Percentiles rank a stretch among this genome's conserved stretches.
phyloP scores from a whole-genome alignment of 1,284 basidiomycete genomes.

The Ganoderma lingzhi region DNA sequence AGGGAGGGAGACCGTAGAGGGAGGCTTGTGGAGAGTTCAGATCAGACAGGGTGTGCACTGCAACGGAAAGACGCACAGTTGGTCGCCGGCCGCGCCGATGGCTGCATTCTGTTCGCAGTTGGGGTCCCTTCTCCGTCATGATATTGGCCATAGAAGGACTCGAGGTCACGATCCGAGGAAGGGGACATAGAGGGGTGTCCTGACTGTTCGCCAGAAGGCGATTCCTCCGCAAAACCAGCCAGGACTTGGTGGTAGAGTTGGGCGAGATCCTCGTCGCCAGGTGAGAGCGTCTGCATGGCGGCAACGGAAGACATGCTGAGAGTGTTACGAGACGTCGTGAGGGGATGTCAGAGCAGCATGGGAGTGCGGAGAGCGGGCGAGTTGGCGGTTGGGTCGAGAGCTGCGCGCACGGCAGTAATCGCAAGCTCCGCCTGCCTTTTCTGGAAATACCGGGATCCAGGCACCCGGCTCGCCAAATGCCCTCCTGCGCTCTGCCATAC shows the following conservation, averaged over 20 bases:
- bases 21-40: conserved; percentile 28
- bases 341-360: conserved; percentile 9
- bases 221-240: conserved; percentile 65
- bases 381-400: conserved; percentile 21
- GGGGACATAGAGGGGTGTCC: conserved; percentile 37
- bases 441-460: conserved; percentile 22
- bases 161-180: conserved; percentile 40
- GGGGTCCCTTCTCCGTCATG: conserved; percentile 41
- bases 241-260: conserved; percentile 77
- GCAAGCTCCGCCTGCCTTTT: conserved; percentile 20
- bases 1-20: conserved; percentile 38
- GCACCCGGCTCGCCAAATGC: conserved; percentile 13
- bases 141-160: conserved; percentile 41
- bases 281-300: conserved; percentile 37
- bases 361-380: conserved; percentile 7
- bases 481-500: not conserved
- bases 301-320: conserved; percentile 39
- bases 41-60: conserved; percentile 31
- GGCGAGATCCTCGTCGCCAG: conserved; percentile 73
- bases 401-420: conserved; percentile 15
- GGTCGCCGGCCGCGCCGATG: conserved; percentile 33
- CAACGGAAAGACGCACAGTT: conserved; percentile 37
- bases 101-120: conserved; percentile 36
- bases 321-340: conserved; percentile 2
- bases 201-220: conserved; percentile 47